Evolutionary conservation across 352 stramenopile genomes (phyloP).

Genomic region (Thraustotheca clavata): DNA sequence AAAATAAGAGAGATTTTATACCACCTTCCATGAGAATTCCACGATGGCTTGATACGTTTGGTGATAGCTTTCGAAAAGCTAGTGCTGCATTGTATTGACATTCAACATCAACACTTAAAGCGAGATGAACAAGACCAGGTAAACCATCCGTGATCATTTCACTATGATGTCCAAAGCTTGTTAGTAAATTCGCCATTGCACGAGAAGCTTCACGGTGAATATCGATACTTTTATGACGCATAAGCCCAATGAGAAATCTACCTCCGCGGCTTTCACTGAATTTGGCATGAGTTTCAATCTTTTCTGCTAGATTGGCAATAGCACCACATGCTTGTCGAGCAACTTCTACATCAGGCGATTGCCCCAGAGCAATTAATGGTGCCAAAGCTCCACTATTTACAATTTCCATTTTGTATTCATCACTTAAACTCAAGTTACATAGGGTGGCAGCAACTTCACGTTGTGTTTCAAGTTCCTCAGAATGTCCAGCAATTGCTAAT

Average conservation of each 20-base stretch:
- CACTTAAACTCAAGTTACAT: conserved; percentile 89
- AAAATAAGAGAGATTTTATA: conserved; percentile 86
- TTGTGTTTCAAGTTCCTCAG: conserved; percentile 90
- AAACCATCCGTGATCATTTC: conserved; percentile 89
- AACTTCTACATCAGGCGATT: conserved; percentile 89
- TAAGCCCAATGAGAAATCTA: conserved; percentile 59
- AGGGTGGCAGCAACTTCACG: conserved; percentile 90
- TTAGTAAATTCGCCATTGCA: conserved; percentile 92
- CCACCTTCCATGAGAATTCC: conserved; percentile 82
- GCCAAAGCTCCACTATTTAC: conserved; percentile 65
- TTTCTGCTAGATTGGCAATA: conserved; percentile 92
- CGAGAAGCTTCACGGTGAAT: conserved; percentile 92
- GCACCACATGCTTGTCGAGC: conserved; percentile 87
- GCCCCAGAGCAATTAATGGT: conserved; percentile 75
- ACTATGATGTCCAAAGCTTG: conserved; percentile 85
- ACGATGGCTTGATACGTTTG: conserved; percentile 85
- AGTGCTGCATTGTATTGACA: conserved; percentile 93
- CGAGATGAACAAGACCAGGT: conserved; percentile 86
- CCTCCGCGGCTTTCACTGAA: conserved; percentile 74
- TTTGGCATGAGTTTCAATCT: conserved; percentile 87
- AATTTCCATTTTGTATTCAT: conserved; percentile 89
- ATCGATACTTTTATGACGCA: conserved; percentile 81
- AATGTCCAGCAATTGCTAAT: conserved; percentile 78
- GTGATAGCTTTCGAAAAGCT: conserved; percentile 91
- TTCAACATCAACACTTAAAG: conserved; percentile 81